Base-by-base conservation (phyloP, 306 rosid species). In the Malus domestica region DNA sequence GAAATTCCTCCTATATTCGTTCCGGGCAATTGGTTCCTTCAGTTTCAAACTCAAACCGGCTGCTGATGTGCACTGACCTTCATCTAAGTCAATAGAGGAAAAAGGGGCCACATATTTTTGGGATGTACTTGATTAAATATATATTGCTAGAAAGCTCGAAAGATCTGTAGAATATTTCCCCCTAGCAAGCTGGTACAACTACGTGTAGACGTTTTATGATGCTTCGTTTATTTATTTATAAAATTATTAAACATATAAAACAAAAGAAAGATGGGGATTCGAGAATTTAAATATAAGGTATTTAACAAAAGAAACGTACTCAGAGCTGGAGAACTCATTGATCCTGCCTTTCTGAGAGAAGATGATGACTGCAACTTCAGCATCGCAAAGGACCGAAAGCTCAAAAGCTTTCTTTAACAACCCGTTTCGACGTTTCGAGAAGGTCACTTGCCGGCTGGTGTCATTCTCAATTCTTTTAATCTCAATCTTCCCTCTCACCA, bases 401-500 rank as follows among this genome's bases (percentile, higher is more conserved):
- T 91, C 96, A 54, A 59, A 69, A 19, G 96, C 96, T 51, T 90
- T 90, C 88, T 88, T 90, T 63, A 90, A 62, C 55, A 87, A 77
- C 63, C 96, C 96, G 29, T 35, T 81, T 81, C 88, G 35, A 14
- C 93, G 84, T 84, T 91, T 89, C 4, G 92, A 81, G 71, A 91
- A 89, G 0, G 93, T 87, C 72, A 87, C 96, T 75, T 88, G 92
- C 52, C 96, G 78, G 74, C 71, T 90, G 4, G 83, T 76, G 9
- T 80, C 79, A 55, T 90, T 81, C 76, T 90, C 96, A 8, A 90
- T 90, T 68, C 71, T 66, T 75, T 83, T 87, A 88, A 90, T 80
- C 80, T 90, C 69, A 71, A 88, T 66, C 83, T 88, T 90, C 66
- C 93, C 90, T 80, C 90, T 90, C 87, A 78, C 93, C 92, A 91